These are phyloP conservation scores for Pseudogymnoascus verrucosus DNA, from an alignment of 2,329 filamentous ascomycete genomes.

Conservation along the genomic window DNA sequence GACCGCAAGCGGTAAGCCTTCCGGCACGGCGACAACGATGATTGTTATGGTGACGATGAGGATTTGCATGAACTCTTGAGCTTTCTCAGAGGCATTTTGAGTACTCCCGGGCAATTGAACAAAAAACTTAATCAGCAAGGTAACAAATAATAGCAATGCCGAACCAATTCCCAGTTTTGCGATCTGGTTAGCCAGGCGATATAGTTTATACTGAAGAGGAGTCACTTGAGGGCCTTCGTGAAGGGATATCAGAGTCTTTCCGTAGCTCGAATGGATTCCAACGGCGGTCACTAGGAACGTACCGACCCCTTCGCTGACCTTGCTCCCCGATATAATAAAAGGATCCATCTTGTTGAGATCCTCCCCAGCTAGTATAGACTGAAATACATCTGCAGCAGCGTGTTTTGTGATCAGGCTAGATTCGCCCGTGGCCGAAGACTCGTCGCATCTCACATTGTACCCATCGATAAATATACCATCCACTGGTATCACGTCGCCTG, in stretches of 20 bases:
- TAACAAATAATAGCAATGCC: slow-evolving; percentile 30
- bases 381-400: slow-evolving; percentile 49
- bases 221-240: slow-evolving; percentile 45
- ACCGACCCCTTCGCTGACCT: slow-evolving; percentile 45
- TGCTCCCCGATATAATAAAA: slow-evolving; percentile 53
- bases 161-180: slow-evolving; percentile 39
- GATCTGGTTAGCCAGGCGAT: slow-evolving; percentile 41
- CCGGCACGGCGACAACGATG: slow-evolving; percentile 55
- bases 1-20: slow-evolving; percentile 54
- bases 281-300: slow-evolving; percentile 48
- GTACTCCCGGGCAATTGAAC: slow-evolving; percentile 25
- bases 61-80: slow-evolving; percentile 49
- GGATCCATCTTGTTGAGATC: slow-evolving; percentile 52
- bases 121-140: slow-evolving; percentile 32
- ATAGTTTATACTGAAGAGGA: slow-evolving; percentile 46
- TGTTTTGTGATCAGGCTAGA: slow-evolving; percentile 65
- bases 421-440: slow-evolving; percentile 67
- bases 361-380: slow-evolving; percentile 43
- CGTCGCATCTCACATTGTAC: slow-evolving; percentile 61
- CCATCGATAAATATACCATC: slow-evolving; percentile 63
- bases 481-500: slow-evolving; percentile 62
- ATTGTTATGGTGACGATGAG: slow-evolving; percentile 55
- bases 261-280: slow-evolving; percentile 46
- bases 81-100: slow-evolving; percentile 40
- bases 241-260: slow-evolving; percentile 48